These are phyloP conservation scores for Cyberlindnera bimundalis DNA, from an alignment of 805 yeast species.

Conservation along the genomic window DNA sequence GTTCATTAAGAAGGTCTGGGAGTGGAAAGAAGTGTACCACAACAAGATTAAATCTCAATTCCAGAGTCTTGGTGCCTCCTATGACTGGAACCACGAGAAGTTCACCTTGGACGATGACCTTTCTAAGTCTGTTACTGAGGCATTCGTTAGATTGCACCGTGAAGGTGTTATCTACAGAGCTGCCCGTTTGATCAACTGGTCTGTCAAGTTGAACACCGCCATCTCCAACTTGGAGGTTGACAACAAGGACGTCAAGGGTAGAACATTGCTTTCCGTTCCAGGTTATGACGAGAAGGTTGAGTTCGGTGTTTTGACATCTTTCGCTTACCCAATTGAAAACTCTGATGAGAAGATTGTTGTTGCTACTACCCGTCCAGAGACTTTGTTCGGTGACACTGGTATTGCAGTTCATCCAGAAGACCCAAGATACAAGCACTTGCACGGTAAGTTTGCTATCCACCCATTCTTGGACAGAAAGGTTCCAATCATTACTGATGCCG, in stretches of 20 bases:
- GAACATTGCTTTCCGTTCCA: conserved; percentile 79
- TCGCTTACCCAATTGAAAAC: conserved; percentile 83
- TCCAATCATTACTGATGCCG: conserved; percentile 86
- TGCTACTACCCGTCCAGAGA: conserved; percentile 99
- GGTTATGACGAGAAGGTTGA: conserved; percentile 88
- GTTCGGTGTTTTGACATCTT: conserved; percentile 95
- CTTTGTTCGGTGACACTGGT: conserved; percentile 96
- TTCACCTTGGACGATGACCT: conserved; percentile 84
- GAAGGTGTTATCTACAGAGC: conserved; percentile 96
- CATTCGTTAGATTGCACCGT: conserved; percentile 86
- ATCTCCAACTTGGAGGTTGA: conserved; percentile 95
- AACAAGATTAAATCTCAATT: conserved; percentile 80
- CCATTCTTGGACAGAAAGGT: conserved; percentile 83
- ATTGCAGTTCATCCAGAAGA: conserved; percentile 98
- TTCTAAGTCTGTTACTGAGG: conserved; percentile 80
- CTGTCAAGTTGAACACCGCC: conserved; percentile 90
- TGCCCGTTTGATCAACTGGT: conserved; percentile 92
- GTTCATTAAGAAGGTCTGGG: conserved; percentile 89
- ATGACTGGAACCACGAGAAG: conserved; percentile 93
- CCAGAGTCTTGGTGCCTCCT: conserved; percentile 88
- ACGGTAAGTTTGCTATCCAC: conserved; percentile 87
- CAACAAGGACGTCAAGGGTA: conserved; percentile 82
- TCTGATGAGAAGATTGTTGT: conserved; percentile 85
- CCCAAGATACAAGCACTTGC: conserved; percentile 86
- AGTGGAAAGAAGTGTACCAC: conserved; percentile 96